phyloP scores from a whole-genome alignment of 2,329 filamentous ascomycete genomes.

The Trichoderma sp. region DNA sequence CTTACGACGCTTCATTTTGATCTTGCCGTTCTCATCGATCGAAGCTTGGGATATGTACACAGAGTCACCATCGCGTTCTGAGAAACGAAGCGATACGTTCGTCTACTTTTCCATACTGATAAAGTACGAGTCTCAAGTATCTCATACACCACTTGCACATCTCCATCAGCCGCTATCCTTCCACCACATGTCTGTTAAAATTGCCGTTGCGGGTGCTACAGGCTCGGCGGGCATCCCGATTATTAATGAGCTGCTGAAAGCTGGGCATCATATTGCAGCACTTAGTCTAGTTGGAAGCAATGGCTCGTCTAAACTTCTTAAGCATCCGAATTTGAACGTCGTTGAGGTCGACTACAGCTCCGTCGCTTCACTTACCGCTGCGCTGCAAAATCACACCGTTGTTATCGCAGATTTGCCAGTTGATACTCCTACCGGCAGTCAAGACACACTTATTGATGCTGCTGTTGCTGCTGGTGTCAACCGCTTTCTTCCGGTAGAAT shows the following conservation, averaged over 20 bases:
- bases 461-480: not conserved
- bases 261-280: not conserved
- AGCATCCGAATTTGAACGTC: not conserved
- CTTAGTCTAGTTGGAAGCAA: not conserved
- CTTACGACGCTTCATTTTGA: constrained; percentile 43
- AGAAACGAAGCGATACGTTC: constrained; percentile 38
- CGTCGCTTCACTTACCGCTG: not conserved
- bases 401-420: not conserved
- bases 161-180: not conserved
- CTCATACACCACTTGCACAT: not conserved
- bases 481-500: not conserved
- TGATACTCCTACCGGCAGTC: not conserved
- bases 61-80: constrained; percentile 40
- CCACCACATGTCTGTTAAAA: not conserved
- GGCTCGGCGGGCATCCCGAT: not conserved
- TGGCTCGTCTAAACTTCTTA: not conserved
- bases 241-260: not conserved
- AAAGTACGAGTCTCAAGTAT: not conserved
- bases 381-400: not conserved
- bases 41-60: constrained; percentile 48
- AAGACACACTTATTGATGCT: not conserved
- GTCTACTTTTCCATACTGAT: not conserved
- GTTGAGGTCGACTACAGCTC: constrained; percentile 1
- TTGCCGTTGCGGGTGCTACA: constrained; percentile 1
- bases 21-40: constrained; percentile 44